Percentiles rank a stretch among this genome's conserved stretches.
phyloP scores from a whole-genome alignment of 768 basidiomycete species.

The Russula compacta region DNA sequence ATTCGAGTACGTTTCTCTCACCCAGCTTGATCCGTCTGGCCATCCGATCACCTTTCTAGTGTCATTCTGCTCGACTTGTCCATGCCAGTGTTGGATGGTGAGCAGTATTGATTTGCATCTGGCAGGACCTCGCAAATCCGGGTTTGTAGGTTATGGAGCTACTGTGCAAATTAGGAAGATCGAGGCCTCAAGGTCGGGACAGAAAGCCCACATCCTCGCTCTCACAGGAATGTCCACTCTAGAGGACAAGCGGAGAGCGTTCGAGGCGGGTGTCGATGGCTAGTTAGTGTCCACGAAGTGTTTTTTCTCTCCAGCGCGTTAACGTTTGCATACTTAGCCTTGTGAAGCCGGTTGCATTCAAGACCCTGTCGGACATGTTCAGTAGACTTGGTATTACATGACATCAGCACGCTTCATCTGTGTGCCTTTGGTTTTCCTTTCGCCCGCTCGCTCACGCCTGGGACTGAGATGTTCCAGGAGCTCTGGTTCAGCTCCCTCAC shows the following conservation, averaged over 20 bases:
- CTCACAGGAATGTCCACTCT: slow-evolving; percentile 89
- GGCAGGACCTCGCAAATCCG: neutral
- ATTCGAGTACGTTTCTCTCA: slow-evolving; percentile 61
- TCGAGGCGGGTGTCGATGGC: slow-evolving; percentile 89
- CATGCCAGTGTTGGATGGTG: slow-evolving; percentile 90
- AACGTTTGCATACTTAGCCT: slow-evolving; percentile 39
- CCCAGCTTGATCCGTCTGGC: neutral
- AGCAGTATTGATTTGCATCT: slow-evolving; percentile 14
- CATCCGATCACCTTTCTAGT: slow-evolving; percentile 32
- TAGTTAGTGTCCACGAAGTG: slow-evolving; percentile 52
- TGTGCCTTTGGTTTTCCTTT: neutral
- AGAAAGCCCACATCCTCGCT: slow-evolving; percentile 55
- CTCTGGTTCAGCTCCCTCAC: neutral
- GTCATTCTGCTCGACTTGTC: slow-evolving; percentile 83
- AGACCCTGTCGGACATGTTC: slow-evolving; percentile 79
- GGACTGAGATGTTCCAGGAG: neutral
- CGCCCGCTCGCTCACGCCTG: neutral
- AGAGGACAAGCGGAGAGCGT: slow-evolving; percentile 87
- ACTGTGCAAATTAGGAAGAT: slow-evolving; percentile 74
- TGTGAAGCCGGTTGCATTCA: slow-evolving; percentile 94
- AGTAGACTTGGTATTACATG: slow-evolving; percentile 51
- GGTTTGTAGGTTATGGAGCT: slow-evolving; percentile 62
- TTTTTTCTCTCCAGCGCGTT: neutral
- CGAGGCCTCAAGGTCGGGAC: slow-evolving; percentile 34
- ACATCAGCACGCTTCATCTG: slow-evolving; percentile 11